These are phyloP conservation scores for Sphagnum magellanicum DNA, from an alignment of 228 moss, liverwort and hornwort genomes.

Conservation along the genomic window DNA sequence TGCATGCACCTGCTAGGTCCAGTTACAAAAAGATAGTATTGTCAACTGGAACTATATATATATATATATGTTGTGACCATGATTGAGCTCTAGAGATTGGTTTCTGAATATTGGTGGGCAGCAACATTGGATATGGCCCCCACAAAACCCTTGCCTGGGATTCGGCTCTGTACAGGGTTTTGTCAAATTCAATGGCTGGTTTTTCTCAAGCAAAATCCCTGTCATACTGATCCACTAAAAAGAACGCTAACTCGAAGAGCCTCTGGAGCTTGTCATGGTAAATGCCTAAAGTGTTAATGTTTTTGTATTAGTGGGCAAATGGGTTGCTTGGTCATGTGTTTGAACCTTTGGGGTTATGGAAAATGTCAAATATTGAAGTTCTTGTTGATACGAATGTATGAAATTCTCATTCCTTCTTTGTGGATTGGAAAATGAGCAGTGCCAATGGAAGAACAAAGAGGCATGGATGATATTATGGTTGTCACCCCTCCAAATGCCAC, in stretches of 20 bases:
- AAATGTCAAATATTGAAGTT: too few relatives aligned
- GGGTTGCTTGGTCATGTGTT: not conserved
- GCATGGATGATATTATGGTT: constrained; percentile 52
- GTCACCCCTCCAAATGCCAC: constrained; percentile 53
- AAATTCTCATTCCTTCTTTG: not conserved
- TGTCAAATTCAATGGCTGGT: not conserved
- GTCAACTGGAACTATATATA: too few relatives aligned
- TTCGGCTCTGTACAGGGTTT: not conserved
- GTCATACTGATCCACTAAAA: not conserved
- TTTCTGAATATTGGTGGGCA: not conserved
- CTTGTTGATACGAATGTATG: too few relatives aligned
- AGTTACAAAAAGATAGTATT: too few relatives aligned
- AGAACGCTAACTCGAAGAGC: not conserved
- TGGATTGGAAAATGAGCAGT: constrained; percentile 23
- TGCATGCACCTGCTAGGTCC: too few relatives aligned
- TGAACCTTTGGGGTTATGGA: not conserved
- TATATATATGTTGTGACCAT: too few relatives aligned
- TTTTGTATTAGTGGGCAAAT: not conserved
- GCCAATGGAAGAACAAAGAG: constrained; percentile 61
- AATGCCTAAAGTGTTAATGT: not conserved
- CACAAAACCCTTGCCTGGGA: not conserved
- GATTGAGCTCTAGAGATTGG: too few relatives aligned
- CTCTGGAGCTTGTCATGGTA: constrained; percentile 1
- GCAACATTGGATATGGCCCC: not conserved
- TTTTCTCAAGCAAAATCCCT: not conserved